Evolutionary conservation across 176 grass and related monocot genomes (phyloP).

Genomic region (Coix lacrymajobi): DNA sequence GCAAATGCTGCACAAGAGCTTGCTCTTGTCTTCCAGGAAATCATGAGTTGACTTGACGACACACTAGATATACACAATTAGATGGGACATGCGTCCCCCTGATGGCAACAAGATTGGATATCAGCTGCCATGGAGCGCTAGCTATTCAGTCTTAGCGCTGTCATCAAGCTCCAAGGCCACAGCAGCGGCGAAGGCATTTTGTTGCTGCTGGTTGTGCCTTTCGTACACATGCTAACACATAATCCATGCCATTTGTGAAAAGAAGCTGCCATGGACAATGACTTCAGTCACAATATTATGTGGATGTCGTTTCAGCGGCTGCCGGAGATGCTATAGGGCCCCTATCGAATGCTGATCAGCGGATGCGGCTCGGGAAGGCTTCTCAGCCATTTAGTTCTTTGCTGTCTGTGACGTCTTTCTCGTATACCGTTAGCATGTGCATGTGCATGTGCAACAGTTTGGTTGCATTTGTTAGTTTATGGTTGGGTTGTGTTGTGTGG

Average conservation of each 20-base stretch:
- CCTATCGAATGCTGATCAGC: not conserved
- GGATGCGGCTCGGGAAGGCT: not conserved
- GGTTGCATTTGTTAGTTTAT: conserved; percentile 27
- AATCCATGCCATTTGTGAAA: conserved; percentile 21
- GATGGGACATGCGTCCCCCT: not conserved
- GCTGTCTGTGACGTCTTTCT: conserved; percentile 5
- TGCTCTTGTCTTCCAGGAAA: conserved; percentile 81
- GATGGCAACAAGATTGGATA: not conserved
- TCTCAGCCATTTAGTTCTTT: not conserved
- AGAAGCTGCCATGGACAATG: conserved; percentile 22
- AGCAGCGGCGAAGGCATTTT: conserved; percentile 16
- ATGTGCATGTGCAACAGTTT: not conserved
- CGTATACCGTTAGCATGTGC: conserved; percentile 15
- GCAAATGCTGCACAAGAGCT: conserved; percentile 85
- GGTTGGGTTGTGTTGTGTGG: conserved; percentile 20
- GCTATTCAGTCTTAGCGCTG: not conserved
- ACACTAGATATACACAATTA: conserved; percentile 27
- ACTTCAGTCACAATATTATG: not conserved
- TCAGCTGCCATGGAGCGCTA: conserved; percentile 3
- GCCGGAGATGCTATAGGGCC: not conserved
- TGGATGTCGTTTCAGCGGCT: not conserved
- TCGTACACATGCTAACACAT: conserved; percentile 47
- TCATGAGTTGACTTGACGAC: conserved; percentile 56
- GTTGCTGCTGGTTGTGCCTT: conserved; percentile 11
- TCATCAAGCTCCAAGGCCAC: conserved; percentile 18